These are phyloP conservation scores for Ustilago loliicola DNA, from an alignment of 1,284 basidiomycete genomes.

Conservation along the genomic window DNA sequence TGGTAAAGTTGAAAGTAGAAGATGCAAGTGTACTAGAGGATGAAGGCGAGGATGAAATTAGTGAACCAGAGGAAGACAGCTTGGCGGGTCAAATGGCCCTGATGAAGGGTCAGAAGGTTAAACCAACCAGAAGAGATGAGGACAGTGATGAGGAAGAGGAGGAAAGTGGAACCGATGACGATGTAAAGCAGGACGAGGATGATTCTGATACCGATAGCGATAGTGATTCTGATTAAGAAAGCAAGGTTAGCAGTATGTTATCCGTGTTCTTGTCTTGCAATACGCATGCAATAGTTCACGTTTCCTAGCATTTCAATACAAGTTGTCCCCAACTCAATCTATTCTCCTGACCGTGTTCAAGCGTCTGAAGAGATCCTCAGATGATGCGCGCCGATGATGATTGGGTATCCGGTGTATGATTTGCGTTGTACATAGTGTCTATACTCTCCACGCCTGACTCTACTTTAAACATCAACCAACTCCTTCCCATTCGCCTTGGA, in stretches of 20 bases:
- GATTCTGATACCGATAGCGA: constrained; percentile 32
- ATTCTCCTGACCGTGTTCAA: background rate
- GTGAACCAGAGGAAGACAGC: constrained; percentile 72
- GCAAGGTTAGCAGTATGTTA: no score
- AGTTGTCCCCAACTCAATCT: background rate
- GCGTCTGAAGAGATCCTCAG: no score
- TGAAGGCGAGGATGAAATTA: constrained; percentile 63
- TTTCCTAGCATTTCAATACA: background rate
- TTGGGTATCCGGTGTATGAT: background rate
- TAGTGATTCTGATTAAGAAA: constrained; percentile 34
- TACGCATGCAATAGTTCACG: background rate
- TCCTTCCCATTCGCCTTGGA: background rate
- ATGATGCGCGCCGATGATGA: no score
- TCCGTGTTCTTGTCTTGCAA: no score
- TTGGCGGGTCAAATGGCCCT: constrained; percentile 98
- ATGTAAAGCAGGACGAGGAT: constrained; percentile 26
- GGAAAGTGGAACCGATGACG: constrained; percentile 69
- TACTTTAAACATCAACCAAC: constrained; percentile 1
- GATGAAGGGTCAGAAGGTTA: constrained; percentile 92
- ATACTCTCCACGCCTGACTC: background rate
- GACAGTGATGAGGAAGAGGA: constrained; percentile 73
- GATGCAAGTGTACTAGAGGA: constrained; percentile 76
- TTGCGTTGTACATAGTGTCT: background rate
- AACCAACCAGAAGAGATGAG: constrained; percentile 73
- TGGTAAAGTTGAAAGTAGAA: constrained; percentile 74